Evolutionary conservation across 257 asterid species (phyloP), one percentile per base, ranked within the genome.

Genomic region (Jacaranda mimosifolia): DNA sequence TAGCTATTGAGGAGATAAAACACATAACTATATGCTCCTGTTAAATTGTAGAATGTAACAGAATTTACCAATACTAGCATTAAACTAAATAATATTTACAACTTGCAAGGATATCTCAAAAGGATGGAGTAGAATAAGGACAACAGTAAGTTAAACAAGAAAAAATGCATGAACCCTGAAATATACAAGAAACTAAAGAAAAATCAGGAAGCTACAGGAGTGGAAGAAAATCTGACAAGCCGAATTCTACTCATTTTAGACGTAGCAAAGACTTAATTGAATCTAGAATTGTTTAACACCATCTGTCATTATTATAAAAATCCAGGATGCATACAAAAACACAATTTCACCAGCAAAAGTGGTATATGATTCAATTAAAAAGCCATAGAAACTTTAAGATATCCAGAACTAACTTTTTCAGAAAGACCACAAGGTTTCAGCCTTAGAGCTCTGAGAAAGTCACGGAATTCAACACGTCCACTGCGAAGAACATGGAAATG

Each of bases 341-440:
- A 49, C 40, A 21, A 72, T 38, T 42, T 59, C 63, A 69, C 35
- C 46, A 63, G 64, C 11, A 57, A 53, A 48, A 18, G 35, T 70
- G 45, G 68, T 26, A 65, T 12, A n/a, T 36, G 42, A 63, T 38
- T 75, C 51, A 40, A 71, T 49, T 74, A 56, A n/a, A 56, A 68
- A 70, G 56, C 42, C 10, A 73, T 53, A 9, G 19, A 78, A 59
- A 63, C 51, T 35, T 32, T 17, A 53, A 14, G 39, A 45, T 14
- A 32, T 26, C 48, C 17, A 62, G 69, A 48, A 72, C 83, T 63
- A 32, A 94, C 98, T 97, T 88, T 92, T 63, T 89, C 92, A 56
- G 97, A 84, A 79, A 91, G 76, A 59, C 84, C 78, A 83, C 97
- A 92, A 68, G 86, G 89, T 79, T 96, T 96, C 85, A 96, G 83